Conservation (phyloP, 495 filamentous ascomycete genomes). For the Penicillium argentinense region DNA sequence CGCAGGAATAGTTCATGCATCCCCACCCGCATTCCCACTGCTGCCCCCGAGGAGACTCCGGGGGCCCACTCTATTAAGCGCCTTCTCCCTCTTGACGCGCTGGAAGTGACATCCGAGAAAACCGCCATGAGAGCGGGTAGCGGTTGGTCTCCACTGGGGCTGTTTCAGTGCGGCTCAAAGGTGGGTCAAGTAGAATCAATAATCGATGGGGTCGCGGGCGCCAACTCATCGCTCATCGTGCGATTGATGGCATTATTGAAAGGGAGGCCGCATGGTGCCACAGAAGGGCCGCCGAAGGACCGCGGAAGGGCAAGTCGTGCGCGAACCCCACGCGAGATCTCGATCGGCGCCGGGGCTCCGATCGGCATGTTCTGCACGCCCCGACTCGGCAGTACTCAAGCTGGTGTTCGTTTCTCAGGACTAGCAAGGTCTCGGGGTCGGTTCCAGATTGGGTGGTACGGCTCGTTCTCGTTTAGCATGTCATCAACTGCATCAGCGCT, state of each 20-base stretch:
- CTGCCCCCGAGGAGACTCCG: too few relatives aligned
- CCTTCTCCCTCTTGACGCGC: slow-evolving; percentile 4
- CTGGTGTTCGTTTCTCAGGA: neutral
- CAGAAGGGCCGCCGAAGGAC: too few relatives aligned
- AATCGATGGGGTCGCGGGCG: neutral
- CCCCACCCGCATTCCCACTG: too few relatives aligned
- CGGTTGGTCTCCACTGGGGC: neutral
- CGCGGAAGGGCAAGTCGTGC: slow-evolving; percentile 6
- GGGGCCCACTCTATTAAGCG: slow-evolving; percentile 8
- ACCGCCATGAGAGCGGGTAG: neutral
- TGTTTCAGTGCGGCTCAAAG: neutral
- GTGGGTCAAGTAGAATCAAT: neutral
- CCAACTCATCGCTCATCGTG: too few relatives aligned
- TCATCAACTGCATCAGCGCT: too few relatives aligned
- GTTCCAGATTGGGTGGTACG: neutral
- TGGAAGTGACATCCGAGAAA: slow-evolving; percentile 4
- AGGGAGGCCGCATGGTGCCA: too few relatives aligned
- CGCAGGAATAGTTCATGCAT: too few relatives aligned
- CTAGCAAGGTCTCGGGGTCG: neutral
- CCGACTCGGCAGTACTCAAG: slow-evolving; percentile 12
- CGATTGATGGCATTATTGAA: too few relatives aligned
- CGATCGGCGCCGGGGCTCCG: slow-evolving; percentile 13
- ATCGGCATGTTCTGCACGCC: slow-evolving; percentile 8
- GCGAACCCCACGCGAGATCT: slow-evolving; percentile 17
- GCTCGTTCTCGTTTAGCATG: neutral